Evolutionary conservation across 1,284 basidiomycete genomes (phyloP).

Genomic region (Fereydounia khargensis): DNA sequence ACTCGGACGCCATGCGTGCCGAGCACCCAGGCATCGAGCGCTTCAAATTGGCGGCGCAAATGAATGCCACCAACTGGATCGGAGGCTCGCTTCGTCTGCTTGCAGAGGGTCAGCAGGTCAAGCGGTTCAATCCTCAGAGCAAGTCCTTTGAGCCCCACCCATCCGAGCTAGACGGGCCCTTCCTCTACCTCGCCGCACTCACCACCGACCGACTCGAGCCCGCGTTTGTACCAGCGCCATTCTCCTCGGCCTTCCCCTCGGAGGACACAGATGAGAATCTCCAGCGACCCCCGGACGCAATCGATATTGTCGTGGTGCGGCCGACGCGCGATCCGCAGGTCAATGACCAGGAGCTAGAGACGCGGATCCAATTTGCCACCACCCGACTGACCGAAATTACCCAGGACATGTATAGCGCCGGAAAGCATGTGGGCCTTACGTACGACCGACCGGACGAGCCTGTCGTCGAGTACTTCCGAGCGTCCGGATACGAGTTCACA

Average conservation of each 20-base stretch:
- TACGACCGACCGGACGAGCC: conserved; percentile 46
- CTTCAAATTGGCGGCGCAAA: conserved; percentile 77
- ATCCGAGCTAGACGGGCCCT: conserved; percentile 66
- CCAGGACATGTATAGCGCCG: conserved; percentile 43
- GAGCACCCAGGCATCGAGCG: conserved; percentile 73
- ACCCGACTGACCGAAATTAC: conserved; percentile 20
- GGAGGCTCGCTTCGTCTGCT: conserved; percentile 65
- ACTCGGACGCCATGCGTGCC: conserved; percentile 66
- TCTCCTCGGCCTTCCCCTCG: conserved; percentile 47
- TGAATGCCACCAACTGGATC: conserved; percentile 75
- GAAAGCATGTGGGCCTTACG: conserved; percentile 31
- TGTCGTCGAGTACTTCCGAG: conserved; percentile 78
- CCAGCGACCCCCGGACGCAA: conserved; percentile 56
- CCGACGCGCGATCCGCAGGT: conserved; percentile 68
- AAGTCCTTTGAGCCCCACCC: conserved; percentile 61
- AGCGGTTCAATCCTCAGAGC: conserved; percentile 65
- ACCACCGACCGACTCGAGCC: conserved; percentile 82
- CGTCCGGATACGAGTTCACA: conserved; percentile 70
- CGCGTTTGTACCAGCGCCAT: conserved; percentile 72
- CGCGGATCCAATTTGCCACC: conserved; percentile 9
- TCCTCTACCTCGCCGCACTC: conserved; percentile 76
- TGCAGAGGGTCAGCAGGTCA: no score
- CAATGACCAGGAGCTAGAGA: neutral
- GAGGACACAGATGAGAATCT: conserved; percentile 1
- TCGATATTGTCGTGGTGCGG: conserved; percentile 80